These are phyloP conservation scores for Penicillium sp. DNA, from an alignment of 2,329 filamentous ascomycete species.

Conservation along the genomic window DNA sequence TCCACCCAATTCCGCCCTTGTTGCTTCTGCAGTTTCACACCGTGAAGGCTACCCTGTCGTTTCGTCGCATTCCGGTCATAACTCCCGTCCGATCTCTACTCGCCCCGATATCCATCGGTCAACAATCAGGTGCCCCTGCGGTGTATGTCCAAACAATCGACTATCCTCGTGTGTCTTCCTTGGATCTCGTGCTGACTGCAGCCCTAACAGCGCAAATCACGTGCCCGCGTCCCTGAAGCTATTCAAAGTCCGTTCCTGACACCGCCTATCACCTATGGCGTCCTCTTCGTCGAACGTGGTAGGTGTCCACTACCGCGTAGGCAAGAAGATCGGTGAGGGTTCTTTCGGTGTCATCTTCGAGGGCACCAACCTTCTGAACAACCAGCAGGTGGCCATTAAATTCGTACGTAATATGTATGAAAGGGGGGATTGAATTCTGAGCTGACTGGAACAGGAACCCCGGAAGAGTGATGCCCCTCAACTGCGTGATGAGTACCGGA, in stretches of 20 bases:
- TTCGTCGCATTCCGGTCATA: not conserved
- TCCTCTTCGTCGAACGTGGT: slow-evolving; percentile 94
- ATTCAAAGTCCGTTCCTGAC: slow-evolving; percentile 15
- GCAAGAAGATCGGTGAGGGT: slow-evolving; percentile 99
- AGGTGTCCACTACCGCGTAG: slow-evolving; percentile 96
- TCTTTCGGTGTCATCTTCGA: slow-evolving; percentile 99
- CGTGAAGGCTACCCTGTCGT: not conserved
- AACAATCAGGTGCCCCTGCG: not conserved
- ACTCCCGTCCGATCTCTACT: slow-evolving; percentile 3
- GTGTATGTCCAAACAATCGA: slow-evolving; percentile 5
- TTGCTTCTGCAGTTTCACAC: not conserved
- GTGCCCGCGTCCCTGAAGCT: slow-evolving; percentile 20
- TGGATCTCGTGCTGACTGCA: slow-evolving; percentile 16
- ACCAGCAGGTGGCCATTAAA: slow-evolving; percentile 99
- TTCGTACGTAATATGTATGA: slow-evolving; percentile 65
- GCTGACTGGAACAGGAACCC: slow-evolving; percentile 66
- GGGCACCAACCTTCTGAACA: slow-evolving; percentile 96
- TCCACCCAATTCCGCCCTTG: slow-evolving; percentile 9
- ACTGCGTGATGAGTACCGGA: slow-evolving; percentile 95
- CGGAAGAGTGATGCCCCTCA: slow-evolving; percentile 98
- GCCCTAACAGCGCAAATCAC: slow-evolving; percentile 16
- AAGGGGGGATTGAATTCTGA: not conserved
- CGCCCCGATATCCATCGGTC: slow-evolving; percentile 7
- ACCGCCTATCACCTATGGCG: slow-evolving; percentile 54
- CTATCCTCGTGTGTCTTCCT: not conserved